Evolutionary conservation across 2,329 filamentous ascomycete species (phyloP).

Genomic region (Emmonsiellopsis sp.): DNA sequence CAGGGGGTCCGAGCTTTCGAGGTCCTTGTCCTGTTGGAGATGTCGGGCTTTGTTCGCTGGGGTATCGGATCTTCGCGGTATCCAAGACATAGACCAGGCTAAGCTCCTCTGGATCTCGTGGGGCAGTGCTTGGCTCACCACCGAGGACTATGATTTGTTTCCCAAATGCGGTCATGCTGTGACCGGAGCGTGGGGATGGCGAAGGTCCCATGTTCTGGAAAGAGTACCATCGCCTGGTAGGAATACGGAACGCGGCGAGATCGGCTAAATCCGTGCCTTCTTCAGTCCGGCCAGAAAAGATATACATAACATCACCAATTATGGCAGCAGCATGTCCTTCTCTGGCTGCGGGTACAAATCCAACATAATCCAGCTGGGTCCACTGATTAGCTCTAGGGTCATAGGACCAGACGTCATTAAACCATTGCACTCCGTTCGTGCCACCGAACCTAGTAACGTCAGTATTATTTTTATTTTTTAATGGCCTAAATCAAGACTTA

Average conservation of each 20-base stretch:
- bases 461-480: not conserved
- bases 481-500: constrained; percentile 40
- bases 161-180: constrained; percentile 93
- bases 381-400: constrained; percentile 76
- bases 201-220: constrained; percentile 99
- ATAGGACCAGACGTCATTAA: constrained; percentile 98
- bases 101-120: constrained; percentile 71
- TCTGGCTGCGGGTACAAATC: constrained; percentile 86
- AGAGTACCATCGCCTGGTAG: constrained; percentile 90
- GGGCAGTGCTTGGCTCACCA: constrained; percentile 85
- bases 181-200: constrained; percentile 84
- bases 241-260: constrained; percentile 74
- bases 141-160: constrained; percentile 89
- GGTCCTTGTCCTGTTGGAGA: constrained; percentile 33
- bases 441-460: constrained; percentile 69
- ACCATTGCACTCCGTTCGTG: constrained; percentile 93
- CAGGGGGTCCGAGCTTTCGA: constrained; percentile 33
- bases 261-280: constrained; percentile 89
- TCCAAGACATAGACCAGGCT: constrained; percentile 87
- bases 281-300: constrained; percentile 92
- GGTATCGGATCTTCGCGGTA: constrained; percentile 93
- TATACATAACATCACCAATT: constrained; percentile 97
- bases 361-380: constrained; percentile 88
- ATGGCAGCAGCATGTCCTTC: constrained; percentile 91
- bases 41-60: constrained; percentile 54